A percentile compares a stretch with the other conserved stretches of the same genome.
phyloP scores from a whole-genome alignment of 208 protist genomes.

The Tritrichomonas foetus region DNA sequence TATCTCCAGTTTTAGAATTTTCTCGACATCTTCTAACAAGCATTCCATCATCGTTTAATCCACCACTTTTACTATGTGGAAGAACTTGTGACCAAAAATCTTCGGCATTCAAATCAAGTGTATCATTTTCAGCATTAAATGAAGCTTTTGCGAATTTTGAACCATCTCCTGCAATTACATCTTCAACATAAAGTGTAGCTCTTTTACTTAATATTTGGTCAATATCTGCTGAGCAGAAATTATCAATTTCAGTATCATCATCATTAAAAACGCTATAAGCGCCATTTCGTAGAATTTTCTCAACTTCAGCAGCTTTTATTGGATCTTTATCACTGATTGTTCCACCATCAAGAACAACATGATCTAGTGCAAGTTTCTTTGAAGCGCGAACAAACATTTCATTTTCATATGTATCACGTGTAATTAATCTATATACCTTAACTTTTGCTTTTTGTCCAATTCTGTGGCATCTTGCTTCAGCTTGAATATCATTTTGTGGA shows the following conservation, averaged over 20 bases:
- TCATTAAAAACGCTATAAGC: not conserved
- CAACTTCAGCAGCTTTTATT: conserved; percentile 25
- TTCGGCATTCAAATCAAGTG: not conserved
- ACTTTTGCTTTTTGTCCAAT: conserved; percentile 86
- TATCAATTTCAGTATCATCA: not conserved
- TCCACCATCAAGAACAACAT: conserved; percentile 60
- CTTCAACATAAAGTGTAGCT: not conserved
- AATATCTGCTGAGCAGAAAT: not conserved
- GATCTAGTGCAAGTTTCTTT: conserved; percentile 73
- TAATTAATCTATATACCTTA: conserved; percentile 83
- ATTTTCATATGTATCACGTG: conserved; percentile 81
- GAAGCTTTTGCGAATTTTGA: not conserved
- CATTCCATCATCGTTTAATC: not conserved
- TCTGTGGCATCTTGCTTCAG: conserved; percentile 79
- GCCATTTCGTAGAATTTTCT: conserved; percentile 29
- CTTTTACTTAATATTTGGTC: not conserved
- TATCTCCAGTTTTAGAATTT: no score
- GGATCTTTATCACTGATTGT: not conserved
- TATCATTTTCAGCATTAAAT: not conserved
- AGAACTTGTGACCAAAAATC: conserved; percentile 3
- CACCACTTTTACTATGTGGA: not conserved
- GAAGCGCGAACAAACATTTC: conserved; percentile 73
- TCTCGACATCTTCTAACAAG: no score
- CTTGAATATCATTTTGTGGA: conserved; percentile 93
- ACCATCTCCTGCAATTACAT: not conserved